Evolutionary conservation across 257 asterid genomes (phyloP).

Genomic region (Nicotiana tomentosiformis): DNA sequence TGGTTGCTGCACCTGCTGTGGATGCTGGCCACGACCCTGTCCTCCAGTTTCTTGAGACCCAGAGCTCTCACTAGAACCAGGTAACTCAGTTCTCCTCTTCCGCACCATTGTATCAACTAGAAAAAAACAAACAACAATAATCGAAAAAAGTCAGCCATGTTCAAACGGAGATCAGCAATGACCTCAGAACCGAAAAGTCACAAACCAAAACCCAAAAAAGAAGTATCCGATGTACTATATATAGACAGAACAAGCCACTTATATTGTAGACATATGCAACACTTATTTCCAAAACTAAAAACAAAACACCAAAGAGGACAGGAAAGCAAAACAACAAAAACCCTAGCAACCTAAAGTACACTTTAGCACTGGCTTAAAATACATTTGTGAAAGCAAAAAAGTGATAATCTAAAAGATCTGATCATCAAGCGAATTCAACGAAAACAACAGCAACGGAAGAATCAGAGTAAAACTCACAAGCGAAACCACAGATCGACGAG

Average conservation of each 20-base stretch:
- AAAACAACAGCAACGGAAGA: background rate
- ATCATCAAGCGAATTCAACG: background rate
- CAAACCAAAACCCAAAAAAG: background rate
- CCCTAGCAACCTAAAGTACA: background rate
- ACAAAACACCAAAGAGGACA: background rate
- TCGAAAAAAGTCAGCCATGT: background rate
- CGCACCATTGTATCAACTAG: conserved; percentile 60
- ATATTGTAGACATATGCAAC: background rate
- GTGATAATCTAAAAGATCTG: background rate
- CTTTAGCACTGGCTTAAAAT: background rate
- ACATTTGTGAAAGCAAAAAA: background rate
- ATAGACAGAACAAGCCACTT: background rate
- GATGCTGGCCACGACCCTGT: conserved; percentile 39
- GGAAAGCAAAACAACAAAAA: background rate
- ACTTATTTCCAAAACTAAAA: background rate
- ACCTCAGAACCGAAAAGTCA: background rate
- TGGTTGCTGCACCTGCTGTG: conserved; percentile 31
- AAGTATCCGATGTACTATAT: background rate
- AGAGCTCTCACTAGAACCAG: conserved; percentile 59
- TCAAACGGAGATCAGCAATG: background rate
- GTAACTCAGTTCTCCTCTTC: conserved; percentile 64
- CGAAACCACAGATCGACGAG: background rate
- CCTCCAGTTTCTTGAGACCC: conserved; percentile 53
- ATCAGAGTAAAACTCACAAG: background rate
- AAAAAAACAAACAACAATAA: conserved; percentile 11